Conservation (phyloP, 768 basidiomycete species). For the Rubroboletus satanas region DNA sequence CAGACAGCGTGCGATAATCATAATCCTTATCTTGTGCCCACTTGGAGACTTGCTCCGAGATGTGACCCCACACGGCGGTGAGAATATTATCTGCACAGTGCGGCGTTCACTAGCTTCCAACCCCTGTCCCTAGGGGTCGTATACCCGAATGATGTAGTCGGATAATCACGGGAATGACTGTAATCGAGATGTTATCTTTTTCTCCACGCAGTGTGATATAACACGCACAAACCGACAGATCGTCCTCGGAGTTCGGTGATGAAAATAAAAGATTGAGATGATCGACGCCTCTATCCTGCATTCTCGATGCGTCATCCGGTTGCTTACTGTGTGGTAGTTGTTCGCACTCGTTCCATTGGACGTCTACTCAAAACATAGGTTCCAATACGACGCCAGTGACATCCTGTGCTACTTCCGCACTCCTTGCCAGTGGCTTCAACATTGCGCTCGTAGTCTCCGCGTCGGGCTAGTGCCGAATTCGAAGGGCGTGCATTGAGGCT, state of each 20-base stretch:
- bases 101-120: neutral
- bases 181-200: neutral
- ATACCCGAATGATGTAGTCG: neutral
- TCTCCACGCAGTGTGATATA: conserved; percentile 5
- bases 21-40: neutral
- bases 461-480: neutral
- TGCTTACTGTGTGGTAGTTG: neutral
- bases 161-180: conserved; percentile 5
- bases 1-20: neutral
- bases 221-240: conserved; percentile 1
- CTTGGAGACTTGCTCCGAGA: neutral
- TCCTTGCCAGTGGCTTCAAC: neutral
- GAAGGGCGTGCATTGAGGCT: neutral
- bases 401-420: too few relatives aligned
- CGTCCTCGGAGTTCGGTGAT: conserved; percentile 3
- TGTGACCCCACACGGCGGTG: neutral
- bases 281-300: neutral
- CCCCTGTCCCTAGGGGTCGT: conserved; percentile 11
- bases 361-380: neutral
- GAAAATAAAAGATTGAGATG: neutral
- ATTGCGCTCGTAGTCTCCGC: neutral
- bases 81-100: neutral
- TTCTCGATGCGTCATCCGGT: neutral
- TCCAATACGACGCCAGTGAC: neutral
- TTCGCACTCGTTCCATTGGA: neutral